phyloP scores from a whole-genome alignment of 2,329 filamentous ascomycete genomes.

The Colletotrichum horii region DNA sequence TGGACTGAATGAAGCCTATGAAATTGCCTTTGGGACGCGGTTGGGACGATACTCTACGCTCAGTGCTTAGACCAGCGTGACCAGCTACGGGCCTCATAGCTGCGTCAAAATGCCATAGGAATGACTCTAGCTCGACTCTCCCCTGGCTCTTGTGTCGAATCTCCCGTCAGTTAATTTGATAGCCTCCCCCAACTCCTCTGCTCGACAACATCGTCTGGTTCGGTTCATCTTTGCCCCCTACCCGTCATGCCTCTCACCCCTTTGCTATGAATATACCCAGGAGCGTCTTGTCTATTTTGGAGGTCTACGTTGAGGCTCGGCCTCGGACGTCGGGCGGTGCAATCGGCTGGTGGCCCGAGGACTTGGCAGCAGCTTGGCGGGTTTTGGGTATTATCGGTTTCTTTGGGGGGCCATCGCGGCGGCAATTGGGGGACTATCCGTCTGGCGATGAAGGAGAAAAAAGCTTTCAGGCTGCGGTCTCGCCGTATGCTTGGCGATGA shows the following conservation, averaged over 20 bases:
- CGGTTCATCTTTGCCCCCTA: background rate
- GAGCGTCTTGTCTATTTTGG: constrained; percentile 7
- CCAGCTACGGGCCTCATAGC: background rate
- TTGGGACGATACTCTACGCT: background rate
- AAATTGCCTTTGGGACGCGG: background rate
- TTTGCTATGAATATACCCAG: background rate
- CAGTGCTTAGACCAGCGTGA: background rate
- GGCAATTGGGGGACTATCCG: background rate
- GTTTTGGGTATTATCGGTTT: constrained; percentile 12
- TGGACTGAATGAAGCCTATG: background rate
- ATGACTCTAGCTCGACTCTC: background rate
- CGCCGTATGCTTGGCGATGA: constrained; percentile 7
- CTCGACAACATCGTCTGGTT: background rate
- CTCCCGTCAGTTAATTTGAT: background rate
- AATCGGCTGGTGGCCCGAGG: constrained; percentile 6
- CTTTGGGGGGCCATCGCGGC: background rate
- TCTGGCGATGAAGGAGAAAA: background rate
- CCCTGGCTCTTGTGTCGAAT: background rate
- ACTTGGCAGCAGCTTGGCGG: constrained; percentile 16
- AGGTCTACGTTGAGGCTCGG: background rate
- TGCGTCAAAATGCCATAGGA: background rate
- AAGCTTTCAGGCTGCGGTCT: background rate
- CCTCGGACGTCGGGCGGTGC: background rate
- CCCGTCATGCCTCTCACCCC: background rate
- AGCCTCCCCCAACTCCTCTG: background rate